phyloP scores from a whole-genome alignment of 1,284 basidiomycete species.

The Ustilago shanxiensis region DNA sequence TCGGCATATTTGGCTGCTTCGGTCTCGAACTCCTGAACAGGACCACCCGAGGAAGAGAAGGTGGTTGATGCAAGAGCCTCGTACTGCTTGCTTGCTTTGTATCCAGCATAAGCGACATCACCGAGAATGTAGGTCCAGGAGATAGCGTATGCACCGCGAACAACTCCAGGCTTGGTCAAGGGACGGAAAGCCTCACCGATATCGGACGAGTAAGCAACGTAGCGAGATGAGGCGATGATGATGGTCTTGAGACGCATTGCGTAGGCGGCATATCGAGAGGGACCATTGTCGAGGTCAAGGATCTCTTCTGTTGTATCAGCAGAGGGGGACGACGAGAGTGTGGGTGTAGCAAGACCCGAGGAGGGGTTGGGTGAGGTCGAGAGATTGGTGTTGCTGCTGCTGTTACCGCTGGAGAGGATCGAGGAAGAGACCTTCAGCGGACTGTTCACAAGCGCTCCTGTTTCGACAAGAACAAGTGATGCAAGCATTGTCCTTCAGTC shows the following conservation, averaged over 20 bases:
- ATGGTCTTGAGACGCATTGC: slow-evolving; percentile 62
- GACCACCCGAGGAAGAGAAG: slow-evolving; percentile 21
- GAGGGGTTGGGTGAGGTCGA: slow-evolving; percentile 4
- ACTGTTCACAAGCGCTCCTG: slow-evolving; percentile 22
- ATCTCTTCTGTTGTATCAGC: slow-evolving; percentile 25
- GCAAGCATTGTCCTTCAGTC: neutral
- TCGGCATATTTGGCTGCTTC: slow-evolving; percentile 53
- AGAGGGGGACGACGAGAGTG: slow-evolving; percentile 22
- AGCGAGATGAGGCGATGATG: slow-evolving; percentile 50
- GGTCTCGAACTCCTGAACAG: slow-evolving; percentile 21
- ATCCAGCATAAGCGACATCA: slow-evolving; percentile 91
- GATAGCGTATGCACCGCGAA: slow-evolving; percentile 85
- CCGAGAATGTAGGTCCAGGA: slow-evolving; percentile 81
- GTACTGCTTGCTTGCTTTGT: slow-evolving; percentile 72
- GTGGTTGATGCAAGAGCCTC: slow-evolving; percentile 41
- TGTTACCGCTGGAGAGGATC: slow-evolving; percentile 22
- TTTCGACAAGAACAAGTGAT: neutral
- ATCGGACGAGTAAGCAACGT: slow-evolving; percentile 79
- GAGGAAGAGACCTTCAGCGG: slow-evolving; percentile 33
- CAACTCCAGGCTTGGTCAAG: slow-evolving; percentile 81
- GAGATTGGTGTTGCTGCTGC: slow-evolving; percentile 10
- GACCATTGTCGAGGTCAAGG: slow-evolving; percentile 55
- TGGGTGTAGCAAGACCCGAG: slow-evolving; percentile 43
- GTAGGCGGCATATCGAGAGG: slow-evolving; percentile 61
- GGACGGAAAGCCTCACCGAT: slow-evolving; percentile 93